These are phyloP conservation scores for Hypoxylon sp. DNA, from an alignment of 2,329 filamentous ascomycete species.

Conservation along the genomic window DNA sequence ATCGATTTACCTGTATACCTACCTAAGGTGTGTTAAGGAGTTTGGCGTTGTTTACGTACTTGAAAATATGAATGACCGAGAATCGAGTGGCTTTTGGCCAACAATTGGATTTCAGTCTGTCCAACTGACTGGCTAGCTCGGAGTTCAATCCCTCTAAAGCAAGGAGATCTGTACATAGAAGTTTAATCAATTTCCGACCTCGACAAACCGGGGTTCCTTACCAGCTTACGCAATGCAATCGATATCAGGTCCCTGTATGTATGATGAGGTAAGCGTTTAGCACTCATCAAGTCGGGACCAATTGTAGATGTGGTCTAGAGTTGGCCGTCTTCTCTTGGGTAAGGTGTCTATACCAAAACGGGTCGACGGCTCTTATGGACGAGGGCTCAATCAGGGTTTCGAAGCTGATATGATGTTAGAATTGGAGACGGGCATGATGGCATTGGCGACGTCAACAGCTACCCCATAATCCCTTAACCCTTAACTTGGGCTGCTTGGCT, in stretches of 20 bases:
- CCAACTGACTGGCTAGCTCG: neutral
- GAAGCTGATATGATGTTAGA: slow-evolving; percentile 17
- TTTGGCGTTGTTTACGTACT: slow-evolving; percentile 5
- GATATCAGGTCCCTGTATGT: slow-evolving; percentile 36
- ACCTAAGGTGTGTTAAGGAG: slow-evolving; percentile 6
- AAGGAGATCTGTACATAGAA: neutral
- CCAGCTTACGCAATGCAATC: slow-evolving; percentile 22
- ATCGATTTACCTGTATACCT: neutral
- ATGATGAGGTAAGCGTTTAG: slow-evolving; percentile 44
- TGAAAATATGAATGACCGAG: neutral
- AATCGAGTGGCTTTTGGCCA: neutral
- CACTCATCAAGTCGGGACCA: slow-evolving; percentile 3
- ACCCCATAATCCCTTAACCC: slow-evolving; percentile 24
- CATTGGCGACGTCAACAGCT: slow-evolving; percentile 29
- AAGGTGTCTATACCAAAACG: slow-evolving; percentile 19
- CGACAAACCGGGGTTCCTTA: neutral
- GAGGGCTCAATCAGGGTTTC: slow-evolving; percentile 12
- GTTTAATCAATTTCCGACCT: slow-evolving; percentile 1
- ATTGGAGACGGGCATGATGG: slow-evolving; percentile 26
- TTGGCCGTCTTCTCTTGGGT: slow-evolving; percentile 7
- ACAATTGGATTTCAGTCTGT: neutral
- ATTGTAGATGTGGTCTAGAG: slow-evolving; percentile 1
- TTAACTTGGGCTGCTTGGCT: too few species aligned
- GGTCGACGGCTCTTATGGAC: neutral
- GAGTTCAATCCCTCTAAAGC: neutral